Evolutionary conservation across 2,329 filamentous ascomycete genomes (phyloP).

Genomic region (Leptographium radiaticola): DNA sequence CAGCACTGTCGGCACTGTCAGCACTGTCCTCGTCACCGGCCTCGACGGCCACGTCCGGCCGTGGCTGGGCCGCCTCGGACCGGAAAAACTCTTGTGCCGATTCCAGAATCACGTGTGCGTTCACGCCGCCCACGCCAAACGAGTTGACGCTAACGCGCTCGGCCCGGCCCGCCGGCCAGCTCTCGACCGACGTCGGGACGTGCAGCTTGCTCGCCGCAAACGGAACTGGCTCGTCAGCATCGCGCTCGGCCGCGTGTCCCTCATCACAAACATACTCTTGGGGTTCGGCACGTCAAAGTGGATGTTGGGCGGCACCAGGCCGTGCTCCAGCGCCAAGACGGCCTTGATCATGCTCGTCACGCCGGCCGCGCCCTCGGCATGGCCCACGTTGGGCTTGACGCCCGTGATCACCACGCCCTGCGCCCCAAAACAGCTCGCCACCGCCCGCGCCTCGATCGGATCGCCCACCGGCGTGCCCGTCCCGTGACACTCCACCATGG

Average conservation of each 20-base stretch:
- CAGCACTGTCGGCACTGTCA: too few relatives aligned
- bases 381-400: conserved; percentile 22
- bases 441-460: conserved; percentile 18
- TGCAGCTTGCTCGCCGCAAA: too few relatives aligned
- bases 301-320: conserved; percentile 16
- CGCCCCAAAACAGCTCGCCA: conserved; percentile 15
- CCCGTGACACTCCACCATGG: conserved; percentile 26
- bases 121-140: background rate
- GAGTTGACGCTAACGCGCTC: background rate
- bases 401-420: conserved; percentile 15
- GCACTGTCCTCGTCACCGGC: too few relatives aligned
- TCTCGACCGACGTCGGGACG: too few relatives aligned
- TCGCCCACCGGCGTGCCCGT: conserved; percentile 30
- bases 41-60: background rate
- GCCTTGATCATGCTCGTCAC: conserved; percentile 19
- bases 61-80: background rate
- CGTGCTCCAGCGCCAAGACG: conserved; percentile 16
- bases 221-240: too few relatives aligned
- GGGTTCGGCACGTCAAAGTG: background rate
- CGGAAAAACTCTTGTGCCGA: too few relatives aligned
- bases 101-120: background rate
- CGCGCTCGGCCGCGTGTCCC: background rate
- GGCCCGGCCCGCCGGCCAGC: background rate
- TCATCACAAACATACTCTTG: background rate
- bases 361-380: conserved; percentile 20